Conservation (phyloP, 1,284 basidiomycete species). For the Earliella scabrosa region DNA sequence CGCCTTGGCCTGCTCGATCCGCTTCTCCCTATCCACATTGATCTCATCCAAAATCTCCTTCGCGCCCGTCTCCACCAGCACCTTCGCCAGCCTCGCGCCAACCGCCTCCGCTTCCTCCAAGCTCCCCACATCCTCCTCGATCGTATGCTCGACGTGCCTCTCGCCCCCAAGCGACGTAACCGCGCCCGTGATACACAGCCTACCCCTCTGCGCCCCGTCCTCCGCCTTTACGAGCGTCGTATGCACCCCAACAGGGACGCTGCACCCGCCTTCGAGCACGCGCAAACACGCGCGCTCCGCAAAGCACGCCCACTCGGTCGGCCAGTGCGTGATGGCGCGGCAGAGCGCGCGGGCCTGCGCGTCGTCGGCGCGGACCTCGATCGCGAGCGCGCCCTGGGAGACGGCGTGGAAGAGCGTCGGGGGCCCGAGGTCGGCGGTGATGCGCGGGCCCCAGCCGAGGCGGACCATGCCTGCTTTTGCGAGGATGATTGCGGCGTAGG, state of each 20-base stretch:
- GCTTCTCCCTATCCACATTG: conserved; percentile 62
- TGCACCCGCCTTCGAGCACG: conserved; percentile 95
- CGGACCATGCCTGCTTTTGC: conserved; percentile 95
- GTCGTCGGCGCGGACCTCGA: conserved; percentile 87
- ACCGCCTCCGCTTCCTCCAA: conserved; percentile 68
- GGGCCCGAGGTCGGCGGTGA: conserved; percentile 77
- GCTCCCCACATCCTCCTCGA: conserved; percentile 57
- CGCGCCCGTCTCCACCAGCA: conserved; percentile 72
- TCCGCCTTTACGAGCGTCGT: conserved; percentile 48
- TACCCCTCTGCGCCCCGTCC: conserved; percentile 36
- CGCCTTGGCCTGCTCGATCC: conserved; percentile 47
- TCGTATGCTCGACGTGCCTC: conserved; percentile 69
- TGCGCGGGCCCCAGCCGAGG: conserved; percentile 75
- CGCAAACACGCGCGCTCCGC: conserved; percentile 90
- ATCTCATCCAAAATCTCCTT: conserved; percentile 82
- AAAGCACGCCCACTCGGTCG: conserved; percentile 74
- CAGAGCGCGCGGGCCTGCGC: conserved; percentile 64
- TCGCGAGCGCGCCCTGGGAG: conserved; percentile 90
- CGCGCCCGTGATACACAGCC: conserved; percentile 73
- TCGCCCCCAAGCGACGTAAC: conserved; percentile 81
- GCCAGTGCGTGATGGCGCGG: conserved; percentile 71
- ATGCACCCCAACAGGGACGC: conserved; percentile 91
- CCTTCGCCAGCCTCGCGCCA: conserved; percentile 68
- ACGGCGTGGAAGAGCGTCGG: conserved; percentile 90
- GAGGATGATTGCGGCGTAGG: conserved; percentile 90